Evolutionary conservation across 805 yeast species (phyloP), one percentile per base, ranked within the genome.

Genomic region (Komagataella ulmi): DNA sequence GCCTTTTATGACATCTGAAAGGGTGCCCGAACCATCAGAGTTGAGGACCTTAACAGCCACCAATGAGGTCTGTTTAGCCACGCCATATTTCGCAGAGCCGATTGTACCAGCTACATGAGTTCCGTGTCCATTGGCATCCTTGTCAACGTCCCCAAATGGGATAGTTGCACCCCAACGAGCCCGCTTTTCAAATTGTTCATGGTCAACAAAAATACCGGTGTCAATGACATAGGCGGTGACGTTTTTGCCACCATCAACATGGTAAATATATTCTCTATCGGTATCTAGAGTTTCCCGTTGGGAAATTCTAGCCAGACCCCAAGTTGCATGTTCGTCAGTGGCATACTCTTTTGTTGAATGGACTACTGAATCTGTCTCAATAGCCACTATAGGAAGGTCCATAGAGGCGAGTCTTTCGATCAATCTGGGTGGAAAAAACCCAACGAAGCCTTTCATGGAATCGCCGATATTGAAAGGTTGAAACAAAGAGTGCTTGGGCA

Each of bases 81-180:
- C 93, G 6, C 97, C 97, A 67, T 72, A 89, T 2, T 81, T 77
- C 51, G 67, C 72, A 1, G 96, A 86, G 0, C 91, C 96, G 52
- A 88, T 76, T 10, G 88, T 70, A 3, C 97, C 97, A 0, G 97
- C 95, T 48, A 90, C 95, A 65, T 89, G 96, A 1, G 97, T 88
- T 0, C 96, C 97, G 64, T 89, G 97, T 0, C 97, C 97, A 58
- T 67, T 67, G 62, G 89, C 97, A 3, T 59, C 52, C 3, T 17
- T 47, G 6, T 86, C 88, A 1, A 70, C 60, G 1, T 80, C 79
- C 6, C 40, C 40, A 14, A 10, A 30, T 0, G 88, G 81, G 53
- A 81, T 77, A 59, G 83, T 86, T 7, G 70, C 74, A 0, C 89
- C 90, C 53, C 65, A 61, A 6, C 56, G 58, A 6, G 83, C 87